phyloP scores from a whole-genome alignment of 2,329 filamentous ascomycete species.

The Sporothrix phasma region DNA sequence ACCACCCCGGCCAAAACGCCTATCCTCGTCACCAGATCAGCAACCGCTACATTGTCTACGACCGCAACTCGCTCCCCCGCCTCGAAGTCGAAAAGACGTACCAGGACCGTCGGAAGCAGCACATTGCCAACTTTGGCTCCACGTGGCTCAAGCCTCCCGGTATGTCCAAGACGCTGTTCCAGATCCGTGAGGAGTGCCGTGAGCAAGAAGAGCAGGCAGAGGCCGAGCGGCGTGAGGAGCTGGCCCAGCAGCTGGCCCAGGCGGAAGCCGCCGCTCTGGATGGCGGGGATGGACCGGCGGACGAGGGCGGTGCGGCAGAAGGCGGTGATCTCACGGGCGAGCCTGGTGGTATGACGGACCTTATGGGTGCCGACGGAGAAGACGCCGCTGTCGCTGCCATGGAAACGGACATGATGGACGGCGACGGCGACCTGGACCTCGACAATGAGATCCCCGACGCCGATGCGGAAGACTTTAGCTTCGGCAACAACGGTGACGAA shows the following conservation, averaged over 20 bases:
- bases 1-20: conserved; percentile 23
- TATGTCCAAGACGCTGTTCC: conserved; percentile 78
- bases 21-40: conserved; percentile 23
- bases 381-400: conserved; percentile 33
- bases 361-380: conserved; percentile 28
- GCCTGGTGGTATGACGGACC: conserved; percentile 50
- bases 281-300: neutral
- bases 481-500: conserved; percentile 36
- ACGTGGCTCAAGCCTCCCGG: conserved; percentile 87
- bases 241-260: conserved; percentile 65
- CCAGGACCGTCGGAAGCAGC: conserved; percentile 64
- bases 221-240: conserved; percentile 58
- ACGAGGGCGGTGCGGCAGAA: neutral
- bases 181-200: conserved; percentile 77
- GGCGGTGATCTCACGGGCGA: conserved; percentile 55
- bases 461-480: conserved; percentile 42
- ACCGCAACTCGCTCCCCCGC: conserved; percentile 55
- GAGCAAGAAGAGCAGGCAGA: conserved; percentile 81
- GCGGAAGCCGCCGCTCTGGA: conserved; percentile 28
- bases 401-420: conserved; percentile 37
- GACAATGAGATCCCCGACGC: conserved; percentile 67
- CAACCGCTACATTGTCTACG: conserved; percentile 27
- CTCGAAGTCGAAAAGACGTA: conserved; percentile 68
- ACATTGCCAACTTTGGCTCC: conserved; percentile 78
- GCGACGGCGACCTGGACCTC: conserved; percentile 50